These are phyloP conservation scores for Nelumbo lutea DNA, from an alignment of 164 flowering plant genomes.

Conservation along the genomic window DNA sequence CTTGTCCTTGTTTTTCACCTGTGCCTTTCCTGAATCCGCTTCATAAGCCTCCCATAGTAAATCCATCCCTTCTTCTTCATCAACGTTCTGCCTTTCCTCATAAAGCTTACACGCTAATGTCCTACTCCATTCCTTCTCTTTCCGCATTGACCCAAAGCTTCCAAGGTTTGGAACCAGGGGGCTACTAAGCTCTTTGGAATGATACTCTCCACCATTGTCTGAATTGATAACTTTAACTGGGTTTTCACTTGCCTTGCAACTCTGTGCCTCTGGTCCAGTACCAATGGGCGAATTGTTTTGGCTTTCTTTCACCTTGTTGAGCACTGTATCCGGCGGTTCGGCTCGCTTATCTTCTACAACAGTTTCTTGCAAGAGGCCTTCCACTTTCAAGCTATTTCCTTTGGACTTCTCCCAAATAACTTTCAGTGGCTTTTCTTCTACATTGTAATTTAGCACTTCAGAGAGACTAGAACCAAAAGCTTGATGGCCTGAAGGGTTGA, in stretches of 20 bases:
- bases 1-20: conserved; percentile 13
- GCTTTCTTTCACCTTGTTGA: conserved; percentile 24
- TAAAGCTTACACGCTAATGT: conserved; percentile 89
- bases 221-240: background rate
- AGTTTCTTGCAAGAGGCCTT: conserved; percentile 18
- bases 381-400: conserved; percentile 18
- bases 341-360: conserved; percentile 26
- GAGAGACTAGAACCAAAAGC: background rate
- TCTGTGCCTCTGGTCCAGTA: conserved; percentile 28
- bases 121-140: conserved; percentile 82
- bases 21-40: conserved; percentile 23
- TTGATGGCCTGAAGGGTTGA: conserved; percentile 1
- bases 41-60: conserved; percentile 85
- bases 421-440: conserved; percentile 15
- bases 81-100: conserved; percentile 64
- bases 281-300: conserved; percentile 4
- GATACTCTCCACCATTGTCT: conserved; percentile 3
- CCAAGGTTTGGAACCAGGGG: conserved; percentile 20
- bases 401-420: background rate
- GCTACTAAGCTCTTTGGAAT: conserved; percentile 3
- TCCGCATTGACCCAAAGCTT: conserved; percentile 64
- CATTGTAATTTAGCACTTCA: conserved; percentile 1
- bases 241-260: conserved; percentile 6
- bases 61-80: conserved; percentile 75
- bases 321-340: conserved; percentile 11